A percentile compares a stretch with the other conserved stretches of the same genome.
Conservation (phyloP, 768 basidiomycete genomes). For the Pleurotus tuber-regium region DNA sequence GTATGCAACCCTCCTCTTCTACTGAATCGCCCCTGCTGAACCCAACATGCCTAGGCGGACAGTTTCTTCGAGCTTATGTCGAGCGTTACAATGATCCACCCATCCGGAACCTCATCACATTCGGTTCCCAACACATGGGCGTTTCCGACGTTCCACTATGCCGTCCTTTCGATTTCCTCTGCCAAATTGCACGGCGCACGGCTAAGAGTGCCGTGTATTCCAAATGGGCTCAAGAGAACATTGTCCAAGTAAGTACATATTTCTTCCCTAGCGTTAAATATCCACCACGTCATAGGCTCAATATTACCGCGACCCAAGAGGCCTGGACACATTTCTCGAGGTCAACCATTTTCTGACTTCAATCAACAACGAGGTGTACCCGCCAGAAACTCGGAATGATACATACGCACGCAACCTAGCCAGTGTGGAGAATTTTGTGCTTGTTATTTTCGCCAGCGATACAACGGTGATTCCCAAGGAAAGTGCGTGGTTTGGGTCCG, state of each 20-base stretch:
- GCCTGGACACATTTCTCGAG: conserved; percentile 54
- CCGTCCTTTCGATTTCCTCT: conserved; percentile 61
- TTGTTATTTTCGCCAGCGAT: conserved; percentile 73
- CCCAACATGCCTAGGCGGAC: conserved; percentile 52
- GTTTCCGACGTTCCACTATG: conserved; percentile 75
- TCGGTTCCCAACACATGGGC: conserved; percentile 88
- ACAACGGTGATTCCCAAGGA: conserved; percentile 82
- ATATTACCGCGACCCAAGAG: conserved; percentile 76
- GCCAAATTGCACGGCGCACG: conserved; percentile 62
- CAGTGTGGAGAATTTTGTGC: conserved; percentile 63
- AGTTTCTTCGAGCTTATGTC: conserved; percentile 84
- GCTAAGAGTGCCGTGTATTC: conserved; percentile 65
- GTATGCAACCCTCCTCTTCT: conserved; percentile 23
- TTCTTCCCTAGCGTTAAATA: not conserved
- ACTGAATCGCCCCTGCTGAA: not conserved
- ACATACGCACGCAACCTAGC: conserved; percentile 62
- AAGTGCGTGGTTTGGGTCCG: conserved; percentile 84
- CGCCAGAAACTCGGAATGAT: conserved; percentile 42
- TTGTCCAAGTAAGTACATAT: conserved; percentile 57
- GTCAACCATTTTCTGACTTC: conserved; percentile 66
- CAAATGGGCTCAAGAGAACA: conserved; percentile 71
- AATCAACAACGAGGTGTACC: conserved; percentile 73
- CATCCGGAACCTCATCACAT: conserved; percentile 79
- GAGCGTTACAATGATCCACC: conserved; percentile 74
- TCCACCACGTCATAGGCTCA: conserved; percentile 59